Base-by-base conservation (phyloP, 768 basidiomycete genomes). In the Pleurotus platypus region DNA sequence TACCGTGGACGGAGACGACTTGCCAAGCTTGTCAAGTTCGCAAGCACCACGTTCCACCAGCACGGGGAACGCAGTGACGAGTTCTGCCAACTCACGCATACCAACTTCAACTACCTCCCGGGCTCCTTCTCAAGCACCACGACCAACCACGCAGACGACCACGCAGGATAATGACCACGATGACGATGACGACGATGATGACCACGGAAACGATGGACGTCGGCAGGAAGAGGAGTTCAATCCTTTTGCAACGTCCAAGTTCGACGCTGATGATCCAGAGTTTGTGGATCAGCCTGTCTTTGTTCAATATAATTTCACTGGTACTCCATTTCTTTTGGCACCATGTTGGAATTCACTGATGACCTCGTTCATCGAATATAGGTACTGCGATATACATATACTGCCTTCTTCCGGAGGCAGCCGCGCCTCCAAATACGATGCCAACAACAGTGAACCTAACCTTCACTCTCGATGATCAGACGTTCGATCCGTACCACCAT, bases 331-430 rank as follows among this genome's bases (percentile, higher is more conserved):
- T 7, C 46, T 39, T 48, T 51, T 59, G 1, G 42, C 13, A 30
- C 48, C 18, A n/a, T 11, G 35, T 2, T 27, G 1, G 39, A 26
- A 57, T 57, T 48, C 49, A 24, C 58, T 47, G 30, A 35, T 35
- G 30, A 11, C 1, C 30, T 35, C 30, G 8, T 59, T 4, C 46
- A 57, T 16, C 35, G 20, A 26, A 39, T n/a, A 11, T 61, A 83
- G 81, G 82, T 9, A 73, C 76, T 22, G 78, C 78, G 6, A 65
- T 83, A 20, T 81, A 76, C 58, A 62, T 84, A 22, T 83, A 69
- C 62, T 75, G 72, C 39, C 62, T 79, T 39, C 65, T 74, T 30
- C 75, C 75, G 4, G 61, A 69, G 9, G 68, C 58, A 63, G 16
- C 59, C 49, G 30, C 43, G 57, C 16, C 51, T 4, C 57, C 69